Percentiles rank a stretch among this genome's conserved stretches.
Conservation (phyloP, 352 stramenopile genomes). For the Phytophthora quininea region DNA sequence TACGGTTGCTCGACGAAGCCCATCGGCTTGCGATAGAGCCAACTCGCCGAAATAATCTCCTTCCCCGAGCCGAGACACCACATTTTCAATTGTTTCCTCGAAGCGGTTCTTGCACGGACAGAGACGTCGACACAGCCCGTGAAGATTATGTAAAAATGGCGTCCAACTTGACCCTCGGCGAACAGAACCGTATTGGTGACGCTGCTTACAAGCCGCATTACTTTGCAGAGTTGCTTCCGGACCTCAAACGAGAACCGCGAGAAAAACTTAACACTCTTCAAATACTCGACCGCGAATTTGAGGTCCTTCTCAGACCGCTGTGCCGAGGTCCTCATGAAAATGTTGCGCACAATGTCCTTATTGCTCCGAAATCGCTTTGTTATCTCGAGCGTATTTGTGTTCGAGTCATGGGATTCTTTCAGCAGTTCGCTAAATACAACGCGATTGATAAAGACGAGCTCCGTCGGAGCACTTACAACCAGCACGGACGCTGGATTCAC, state of each 20-base stretch:
- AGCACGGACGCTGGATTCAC: conserved; percentile 54
- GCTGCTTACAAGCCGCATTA: conserved; percentile 76
- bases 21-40: conserved; percentile 68
- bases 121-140: conserved; percentile 73
- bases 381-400: conserved; percentile 57
- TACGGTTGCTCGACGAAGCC: conserved; percentile 74
- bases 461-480: conserved; percentile 50
- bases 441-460: conserved; percentile 76
- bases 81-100: conserved; percentile 64
- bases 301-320: conserved; percentile 85
- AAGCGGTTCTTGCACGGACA: conserved; percentile 76
- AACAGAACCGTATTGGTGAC: conserved; percentile 85
- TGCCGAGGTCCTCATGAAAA: conserved; percentile 70
- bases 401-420: conserved; percentile 62
- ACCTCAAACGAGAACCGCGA: conserved; percentile 87
- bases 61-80: conserved; percentile 69
- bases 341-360: conserved; percentile 88
- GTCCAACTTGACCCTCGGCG: conserved; percentile 75
- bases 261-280: conserved; percentile 90
- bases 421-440: conserved; percentile 71
- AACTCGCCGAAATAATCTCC: conserved; percentile 85
- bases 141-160: conserved; percentile 89
- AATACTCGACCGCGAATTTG: conserved; percentile 86
- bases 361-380: conserved; percentile 83
- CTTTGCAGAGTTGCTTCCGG: conserved; percentile 84